These are phyloP conservation scores for Colletotrichum filicis DNA, from an alignment of 2,329 filamentous ascomycete genomes.

Conservation along the genomic window DNA sequence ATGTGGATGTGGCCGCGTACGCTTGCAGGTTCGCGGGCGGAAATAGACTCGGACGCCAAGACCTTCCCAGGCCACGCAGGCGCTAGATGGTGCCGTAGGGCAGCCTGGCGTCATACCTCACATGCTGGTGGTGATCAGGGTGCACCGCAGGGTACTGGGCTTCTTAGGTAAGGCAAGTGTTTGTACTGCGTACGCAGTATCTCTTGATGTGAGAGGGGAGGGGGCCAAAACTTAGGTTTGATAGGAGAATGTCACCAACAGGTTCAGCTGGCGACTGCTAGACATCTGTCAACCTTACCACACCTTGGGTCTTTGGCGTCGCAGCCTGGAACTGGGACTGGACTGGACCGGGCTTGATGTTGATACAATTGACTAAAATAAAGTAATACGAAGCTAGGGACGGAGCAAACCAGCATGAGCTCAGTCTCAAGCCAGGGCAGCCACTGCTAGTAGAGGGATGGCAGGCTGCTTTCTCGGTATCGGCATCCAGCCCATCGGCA, in stretches of 20 bases:
- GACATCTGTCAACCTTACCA: neutral
- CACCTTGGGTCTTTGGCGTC: neutral
- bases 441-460: neutral
- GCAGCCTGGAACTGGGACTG: neutral
- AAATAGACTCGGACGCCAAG: conserved; percentile 30
- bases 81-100: conserved; percentile 18
- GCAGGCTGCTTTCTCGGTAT: neutral
- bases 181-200: neutral
- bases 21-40: conserved; percentile 24
- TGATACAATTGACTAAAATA: conserved; percentile 5
- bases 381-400: neutral
- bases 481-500: conserved; percentile 14
- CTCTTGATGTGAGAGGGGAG: neutral
- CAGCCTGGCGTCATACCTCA: conserved; percentile 30
- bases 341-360: neutral
- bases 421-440: neutral
- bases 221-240: neutral
- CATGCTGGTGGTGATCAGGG: conserved; percentile 30
- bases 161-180: too few relatives aligned
- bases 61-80: conserved; percentile 11
- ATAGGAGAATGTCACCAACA: neutral
- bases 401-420: neutral
- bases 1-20: conserved; percentile 33
- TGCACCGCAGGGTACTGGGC: neutral
- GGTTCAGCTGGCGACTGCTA: neutral